Evolutionary conservation across 176 grass and related monocot species (phyloP), one percentile per base, ranked within the genome.

Genomic region (Oryza punctata): DNA sequence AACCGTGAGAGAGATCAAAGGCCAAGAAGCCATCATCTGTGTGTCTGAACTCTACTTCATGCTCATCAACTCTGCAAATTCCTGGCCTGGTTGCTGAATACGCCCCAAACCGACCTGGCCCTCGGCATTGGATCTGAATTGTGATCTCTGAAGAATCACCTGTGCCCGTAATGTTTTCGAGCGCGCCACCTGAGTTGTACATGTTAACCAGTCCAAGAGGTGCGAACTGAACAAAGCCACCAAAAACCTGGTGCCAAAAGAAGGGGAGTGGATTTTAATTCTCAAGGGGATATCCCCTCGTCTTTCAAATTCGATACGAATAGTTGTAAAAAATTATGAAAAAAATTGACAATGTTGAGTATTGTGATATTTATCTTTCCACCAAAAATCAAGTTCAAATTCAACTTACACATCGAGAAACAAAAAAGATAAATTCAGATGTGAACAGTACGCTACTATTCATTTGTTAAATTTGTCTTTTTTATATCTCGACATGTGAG

Each of bases 121-220:
- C 82, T 74, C 67, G 67, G 75, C 69, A 80, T 81, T 23, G 87
- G 70, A 89, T 74, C 24, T 78, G 60, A 84, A 89, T 15, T 35
- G 3, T 66, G 7, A 43, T 87, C 7, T 5, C 46, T 68, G 81
- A 87, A 68, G 71, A 38, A 87, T 73, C 63, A 82, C 35, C 8
- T 0, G 4, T 40, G 26, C 63, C 41, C 8, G 24, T 30, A 15
- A 85, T 6, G 45, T 81, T 64, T 4, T 85, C 41, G 12, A 93
- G 35, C 12, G 91, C 77, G 19, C 91, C 91, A 52, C 91, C 81
- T 0, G 87, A 93, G 45, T 93, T 93, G 73, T 82, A 93, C 91
- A 93, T 93, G 69, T 90, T 82, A 9, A 90, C 63, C 60, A 90
- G 63, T 57, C 91, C 85, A 7, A 90, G 43, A 43, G 88, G 85